Evolutionary conservation across 2,329 filamentous ascomycete genomes (phyloP).

Genomic region (Capronia epimyces): DNA sequence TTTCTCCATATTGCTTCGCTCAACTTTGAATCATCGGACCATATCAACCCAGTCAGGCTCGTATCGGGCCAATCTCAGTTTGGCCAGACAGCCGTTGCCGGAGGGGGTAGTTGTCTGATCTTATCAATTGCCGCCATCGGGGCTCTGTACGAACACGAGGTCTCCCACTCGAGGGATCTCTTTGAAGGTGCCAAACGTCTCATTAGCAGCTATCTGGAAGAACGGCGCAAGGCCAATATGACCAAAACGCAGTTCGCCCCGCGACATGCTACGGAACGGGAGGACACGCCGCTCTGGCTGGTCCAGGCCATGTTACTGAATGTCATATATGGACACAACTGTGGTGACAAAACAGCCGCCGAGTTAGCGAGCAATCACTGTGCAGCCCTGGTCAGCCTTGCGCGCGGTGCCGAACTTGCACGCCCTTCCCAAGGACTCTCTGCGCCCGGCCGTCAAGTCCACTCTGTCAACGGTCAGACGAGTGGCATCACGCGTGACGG

Average conservation of each 20-base stretch:
- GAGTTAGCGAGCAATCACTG: conserved; percentile 92
- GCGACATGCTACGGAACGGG: conserved; percentile 25
- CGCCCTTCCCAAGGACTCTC: conserved; percentile 37
- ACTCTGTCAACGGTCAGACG: conserved; percentile 36
- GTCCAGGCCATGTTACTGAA: conserved; percentile 96
- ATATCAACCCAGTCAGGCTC: conserved; percentile 56
- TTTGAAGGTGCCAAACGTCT: conserved; percentile 94
- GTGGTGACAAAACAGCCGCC: conserved; percentile 81
- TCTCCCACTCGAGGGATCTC: conserved; percentile 70
- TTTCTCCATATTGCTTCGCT: conserved; percentile 89
- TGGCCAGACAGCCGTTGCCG: conserved; percentile 53
- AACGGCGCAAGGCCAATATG: conserved; percentile 79
- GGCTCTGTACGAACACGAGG: conserved; percentile 81
- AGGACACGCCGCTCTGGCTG: conserved; percentile 79
- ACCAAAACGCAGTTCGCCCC: conserved; percentile 52
- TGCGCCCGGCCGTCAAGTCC: conserved; percentile 27
- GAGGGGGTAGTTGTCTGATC: conserved; percentile 79
- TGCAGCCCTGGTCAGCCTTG: conserved; percentile 82
- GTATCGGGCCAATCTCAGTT: conserved; percentile 49
- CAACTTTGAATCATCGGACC: conserved; percentile 75
- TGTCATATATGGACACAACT: conserved; percentile 92
- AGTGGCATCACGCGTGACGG: conserved; percentile 43
- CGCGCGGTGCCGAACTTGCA: conserved; percentile 76
- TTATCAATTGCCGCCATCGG: conserved; percentile 84
- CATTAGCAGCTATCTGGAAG: conserved; percentile 88